These are phyloP conservation scores for Cercophora newfieldiana DNA, from an alignment of 495 filamentous ascomycete species.

Conservation along the genomic window DNA sequence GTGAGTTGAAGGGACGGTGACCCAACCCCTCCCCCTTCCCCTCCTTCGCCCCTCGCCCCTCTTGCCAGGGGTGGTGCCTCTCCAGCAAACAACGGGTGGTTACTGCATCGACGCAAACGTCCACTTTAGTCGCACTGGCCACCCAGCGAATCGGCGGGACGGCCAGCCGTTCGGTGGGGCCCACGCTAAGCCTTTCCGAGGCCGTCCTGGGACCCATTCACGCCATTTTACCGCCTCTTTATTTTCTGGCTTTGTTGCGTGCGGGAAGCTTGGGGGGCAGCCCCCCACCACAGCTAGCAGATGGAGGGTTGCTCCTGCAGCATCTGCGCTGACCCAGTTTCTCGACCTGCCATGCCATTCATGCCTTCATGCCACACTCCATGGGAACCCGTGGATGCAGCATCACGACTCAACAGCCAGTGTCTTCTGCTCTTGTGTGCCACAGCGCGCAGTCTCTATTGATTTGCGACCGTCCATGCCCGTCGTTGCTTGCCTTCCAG, in stretches of 20 bases:
- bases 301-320: slow-evolving; percentile 1
- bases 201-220: not conserved
- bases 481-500: no score
- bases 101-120: slow-evolving; percentile 10
- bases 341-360: not conserved
- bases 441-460: not conserved
- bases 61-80: not conserved
- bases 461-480: not conserved
- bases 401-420: not conserved
- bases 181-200: slow-evolving; percentile 7
- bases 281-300: not conserved
- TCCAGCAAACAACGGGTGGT: not conserved
- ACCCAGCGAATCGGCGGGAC: not conserved
- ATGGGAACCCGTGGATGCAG: not conserved
- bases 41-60: not conserved
- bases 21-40: slow-evolving; percentile 6
- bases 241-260: not conserved
- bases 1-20: not conserved
- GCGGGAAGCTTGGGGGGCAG: not conserved
- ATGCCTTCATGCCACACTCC: no score
- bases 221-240: slow-evolving; percentile 13
- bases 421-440: not conserved
- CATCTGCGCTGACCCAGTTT: not conserved
- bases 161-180: not conserved
- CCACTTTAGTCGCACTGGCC: not conserved